phyloP scores from a whole-genome alignment of 2,329 filamentous ascomycete species.

The Colletotrichum siamense region DNA sequence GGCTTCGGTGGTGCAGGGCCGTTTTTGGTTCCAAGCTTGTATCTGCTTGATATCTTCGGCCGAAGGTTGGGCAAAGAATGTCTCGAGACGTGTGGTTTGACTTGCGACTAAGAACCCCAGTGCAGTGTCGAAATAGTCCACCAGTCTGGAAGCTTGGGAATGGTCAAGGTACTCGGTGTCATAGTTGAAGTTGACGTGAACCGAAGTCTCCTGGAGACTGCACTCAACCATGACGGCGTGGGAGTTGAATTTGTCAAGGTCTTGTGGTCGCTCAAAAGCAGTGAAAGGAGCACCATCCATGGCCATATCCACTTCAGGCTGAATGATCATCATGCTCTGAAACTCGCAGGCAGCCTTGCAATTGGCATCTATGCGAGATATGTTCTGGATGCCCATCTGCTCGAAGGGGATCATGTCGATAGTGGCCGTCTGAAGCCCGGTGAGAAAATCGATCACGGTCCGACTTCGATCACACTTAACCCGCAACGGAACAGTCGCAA shows the following conservation, averaged over 20 bases:
- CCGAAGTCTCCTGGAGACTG: not conserved
- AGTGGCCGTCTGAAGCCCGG: constrained; percentile 31
- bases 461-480: not conserved
- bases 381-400: constrained; percentile 34
- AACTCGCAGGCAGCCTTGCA: constrained; percentile 10
- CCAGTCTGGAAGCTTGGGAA: not conserved
- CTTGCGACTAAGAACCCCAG: not conserved
- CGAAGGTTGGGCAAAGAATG: not conserved
- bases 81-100: not conserved
- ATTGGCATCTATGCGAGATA: constrained; percentile 23
- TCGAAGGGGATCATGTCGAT: constrained; percentile 32
- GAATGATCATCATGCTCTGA: constrained; percentile 21
- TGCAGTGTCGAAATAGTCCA: constrained; percentile 7
- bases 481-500: constrained; percentile 20
- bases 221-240: constrained; percentile 12
- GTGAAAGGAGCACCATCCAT: not conserved
- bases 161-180: not conserved
- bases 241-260: constrained; percentile 13
- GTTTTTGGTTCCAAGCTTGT: not conserved
- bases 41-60: not conserved
- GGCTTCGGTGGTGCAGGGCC: not conserved
- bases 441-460: constrained; percentile 14
- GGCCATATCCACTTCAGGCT: constrained; percentile 20
- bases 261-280: not conserved
- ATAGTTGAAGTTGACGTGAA: not conserved